These are phyloP conservation scores for Styphnolobium japonicum DNA, from an alignment of 306 rosid genomes.

Conservation along the genomic window DNA sequence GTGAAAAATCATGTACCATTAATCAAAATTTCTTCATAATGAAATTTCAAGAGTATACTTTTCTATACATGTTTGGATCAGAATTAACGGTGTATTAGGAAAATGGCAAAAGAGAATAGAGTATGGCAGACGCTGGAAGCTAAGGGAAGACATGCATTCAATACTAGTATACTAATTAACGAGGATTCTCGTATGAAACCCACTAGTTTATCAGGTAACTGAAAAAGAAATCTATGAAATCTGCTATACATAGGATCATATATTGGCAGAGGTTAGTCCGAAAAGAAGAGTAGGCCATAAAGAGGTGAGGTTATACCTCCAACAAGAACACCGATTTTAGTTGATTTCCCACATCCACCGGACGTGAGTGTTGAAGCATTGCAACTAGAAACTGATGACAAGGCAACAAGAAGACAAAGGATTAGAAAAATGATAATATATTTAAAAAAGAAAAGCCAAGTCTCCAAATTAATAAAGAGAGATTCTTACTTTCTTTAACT, in stretches of 20 bases:
- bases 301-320: conserved; percentile 56
- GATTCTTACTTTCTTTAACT: not conserved
- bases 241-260: not conserved
- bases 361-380: conserved; percentile 39
- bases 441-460: not conserved
- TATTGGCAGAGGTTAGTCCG: not conserved
- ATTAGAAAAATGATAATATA: conserved; percentile 25
- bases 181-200: not conserved
- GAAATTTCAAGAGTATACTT: not conserved
- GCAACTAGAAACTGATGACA: conserved; percentile 51
- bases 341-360: conserved; percentile 49
- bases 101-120: not conserved
- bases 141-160: conserved; percentile 1
- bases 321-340: conserved; percentile 44
- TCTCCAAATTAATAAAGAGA: not conserved
- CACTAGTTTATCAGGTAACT: too few relatives aligned
- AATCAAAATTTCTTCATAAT: not conserved
- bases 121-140: not conserved
- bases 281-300: not conserved
- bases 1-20: not conserved
- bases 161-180: not conserved
- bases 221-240: not conserved
- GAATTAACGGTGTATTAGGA: not conserved
- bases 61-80: not conserved
- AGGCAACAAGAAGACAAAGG: not conserved